Evolutionary conservation across 1,139 yeast species (phyloP).

Genomic region (Suhomyces chickasaworum): DNA sequence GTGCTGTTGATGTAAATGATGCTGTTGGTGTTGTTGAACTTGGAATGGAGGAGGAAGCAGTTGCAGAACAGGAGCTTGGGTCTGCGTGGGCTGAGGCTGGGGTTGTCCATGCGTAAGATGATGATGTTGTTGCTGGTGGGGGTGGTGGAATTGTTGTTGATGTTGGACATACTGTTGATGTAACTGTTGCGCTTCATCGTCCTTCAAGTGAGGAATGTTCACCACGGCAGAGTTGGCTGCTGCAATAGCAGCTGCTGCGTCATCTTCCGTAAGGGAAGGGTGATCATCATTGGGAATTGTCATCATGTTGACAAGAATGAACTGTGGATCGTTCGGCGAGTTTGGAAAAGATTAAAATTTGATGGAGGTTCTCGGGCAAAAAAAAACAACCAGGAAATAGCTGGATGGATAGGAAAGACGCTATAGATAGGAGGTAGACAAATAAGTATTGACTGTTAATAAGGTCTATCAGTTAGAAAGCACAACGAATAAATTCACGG

Average conservation of each 20-base stretch:
- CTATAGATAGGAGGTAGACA: background rate
- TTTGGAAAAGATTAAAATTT: background rate
- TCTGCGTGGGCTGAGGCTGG: conserved; percentile 19
- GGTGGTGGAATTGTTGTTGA: conserved; percentile 22
- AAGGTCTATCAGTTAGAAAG: conserved; percentile 3
- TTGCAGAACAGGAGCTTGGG: conserved; percentile 23
- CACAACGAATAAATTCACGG: conserved; percentile 6
- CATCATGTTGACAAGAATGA: conserved; percentile 23
- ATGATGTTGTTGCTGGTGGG: conserved; percentile 21
- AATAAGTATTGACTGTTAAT: background rate
- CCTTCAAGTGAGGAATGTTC: conserved; percentile 20
- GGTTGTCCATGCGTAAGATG: conserved; percentile 25
- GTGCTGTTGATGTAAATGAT: conserved; percentile 18
- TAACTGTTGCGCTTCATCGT: conserved; percentile 25
- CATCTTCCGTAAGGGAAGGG: conserved; percentile 25
- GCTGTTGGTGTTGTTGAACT: conserved; percentile 18
- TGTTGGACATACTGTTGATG: conserved; percentile 26
- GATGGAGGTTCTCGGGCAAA: conserved; percentile 1
- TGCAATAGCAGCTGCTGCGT: conserved; percentile 33
- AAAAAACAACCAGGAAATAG: conserved; percentile 1
- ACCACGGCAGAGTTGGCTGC: conserved; percentile 29
- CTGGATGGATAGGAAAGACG: conserved; percentile 1
- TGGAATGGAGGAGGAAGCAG: conserved; percentile 22
- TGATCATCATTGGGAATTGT: conserved; percentile 32
- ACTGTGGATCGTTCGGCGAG: background rate